These are phyloP conservation scores for Dimocarpus longan DNA, from an alignment of 345 rosid genomes.

Conservation along the genomic window DNA sequence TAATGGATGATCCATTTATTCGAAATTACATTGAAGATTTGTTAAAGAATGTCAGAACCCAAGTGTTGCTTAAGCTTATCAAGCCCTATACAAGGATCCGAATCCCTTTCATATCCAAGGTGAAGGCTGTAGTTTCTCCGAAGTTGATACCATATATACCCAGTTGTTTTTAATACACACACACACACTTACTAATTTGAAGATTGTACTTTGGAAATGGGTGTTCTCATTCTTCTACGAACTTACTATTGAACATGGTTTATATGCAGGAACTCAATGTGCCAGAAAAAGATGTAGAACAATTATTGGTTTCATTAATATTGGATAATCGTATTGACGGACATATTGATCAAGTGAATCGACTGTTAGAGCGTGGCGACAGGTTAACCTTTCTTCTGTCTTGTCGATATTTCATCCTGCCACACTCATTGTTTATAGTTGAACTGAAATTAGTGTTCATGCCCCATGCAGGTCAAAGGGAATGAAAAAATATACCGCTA, in stretches of 20 bases:
- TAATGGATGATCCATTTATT: constrained; percentile 97
- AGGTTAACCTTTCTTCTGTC: constrained; percentile 38
- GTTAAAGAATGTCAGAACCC: constrained; percentile 96
- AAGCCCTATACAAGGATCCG: constrained; percentile 94
- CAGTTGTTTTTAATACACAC: not conserved
- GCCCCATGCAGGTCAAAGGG: constrained; percentile 71
- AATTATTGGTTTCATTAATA: constrained; percentile 82
- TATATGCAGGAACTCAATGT: constrained; percentile 79
- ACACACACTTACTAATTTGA: not conserved
- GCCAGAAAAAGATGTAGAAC: constrained; percentile 93
- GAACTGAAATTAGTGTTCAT: constrained; percentile 4
- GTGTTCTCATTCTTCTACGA: not conserved
- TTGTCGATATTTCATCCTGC: not conserved
- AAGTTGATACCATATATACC: not conserved
- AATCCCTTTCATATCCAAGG: constrained; percentile 91
- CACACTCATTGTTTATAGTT: not conserved
- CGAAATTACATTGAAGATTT: constrained; percentile 97
- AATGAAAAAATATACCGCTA: constrained; percentile 84
- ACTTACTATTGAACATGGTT: constrained; percentile 7
- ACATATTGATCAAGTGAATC: constrained; percentile 97
- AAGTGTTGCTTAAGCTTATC: constrained; percentile 95
- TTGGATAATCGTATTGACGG: constrained; percentile 93
- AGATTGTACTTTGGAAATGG: not conserved
- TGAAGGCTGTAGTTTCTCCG: constrained; percentile 22
- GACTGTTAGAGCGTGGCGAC: constrained; percentile 85